Percentiles rank a stretch among this genome's conserved stretches.
phyloP scores from a whole-genome alignment of 331 rosid species.

The Stylosanthes scabra region DNA sequence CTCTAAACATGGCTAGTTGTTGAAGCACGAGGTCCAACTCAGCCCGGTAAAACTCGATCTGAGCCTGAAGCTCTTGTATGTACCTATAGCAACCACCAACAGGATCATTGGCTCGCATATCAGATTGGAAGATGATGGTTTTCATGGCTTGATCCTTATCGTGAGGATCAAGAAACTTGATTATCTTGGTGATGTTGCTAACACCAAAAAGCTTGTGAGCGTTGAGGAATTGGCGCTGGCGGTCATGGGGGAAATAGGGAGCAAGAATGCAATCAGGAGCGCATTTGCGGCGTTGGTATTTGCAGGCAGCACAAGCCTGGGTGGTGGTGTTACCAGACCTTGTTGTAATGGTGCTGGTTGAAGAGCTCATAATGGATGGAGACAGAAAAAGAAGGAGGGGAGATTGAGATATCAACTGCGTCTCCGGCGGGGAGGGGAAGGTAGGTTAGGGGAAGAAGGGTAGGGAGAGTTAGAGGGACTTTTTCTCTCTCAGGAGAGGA shows the following conservation, averaged over 20 bases:
- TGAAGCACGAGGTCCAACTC: constrained; percentile 72
- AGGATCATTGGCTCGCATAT: constrained; percentile 75
- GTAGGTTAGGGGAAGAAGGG: constrained; percentile 50
- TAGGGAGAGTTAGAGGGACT: constrained; percentile 39
- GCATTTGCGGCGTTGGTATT: constrained; percentile 89
- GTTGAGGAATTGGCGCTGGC: constrained; percentile 70
- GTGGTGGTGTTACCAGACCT: constrained; percentile 54
- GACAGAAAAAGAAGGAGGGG: background rate
- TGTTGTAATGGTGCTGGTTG: constrained; percentile 21
- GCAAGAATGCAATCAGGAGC: constrained; percentile 87
- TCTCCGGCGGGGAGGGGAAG: constrained; percentile 76
- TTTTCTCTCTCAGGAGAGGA: constrained; percentile 32
- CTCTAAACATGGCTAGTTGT: constrained; percentile 63
- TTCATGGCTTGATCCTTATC: constrained; percentile 75
- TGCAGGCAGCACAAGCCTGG: constrained; percentile 96
- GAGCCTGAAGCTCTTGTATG: constrained; percentile 55
- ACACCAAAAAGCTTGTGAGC: constrained; percentile 91
- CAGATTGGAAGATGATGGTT: constrained; percentile 74
- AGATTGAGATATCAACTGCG: constrained; percentile 71
- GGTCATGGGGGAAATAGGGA: constrained; percentile 86
- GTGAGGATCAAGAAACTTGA: constrained; percentile 50
- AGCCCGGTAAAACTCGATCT: constrained; percentile 52
- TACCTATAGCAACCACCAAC: constrained; percentile 80
- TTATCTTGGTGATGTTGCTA: constrained; percentile 74
- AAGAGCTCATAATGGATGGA: constrained; percentile 30